Evolutionary conservation across 352 stramenopile genomes (phyloP).

Genomic region (Pythium periplocum): DNA sequence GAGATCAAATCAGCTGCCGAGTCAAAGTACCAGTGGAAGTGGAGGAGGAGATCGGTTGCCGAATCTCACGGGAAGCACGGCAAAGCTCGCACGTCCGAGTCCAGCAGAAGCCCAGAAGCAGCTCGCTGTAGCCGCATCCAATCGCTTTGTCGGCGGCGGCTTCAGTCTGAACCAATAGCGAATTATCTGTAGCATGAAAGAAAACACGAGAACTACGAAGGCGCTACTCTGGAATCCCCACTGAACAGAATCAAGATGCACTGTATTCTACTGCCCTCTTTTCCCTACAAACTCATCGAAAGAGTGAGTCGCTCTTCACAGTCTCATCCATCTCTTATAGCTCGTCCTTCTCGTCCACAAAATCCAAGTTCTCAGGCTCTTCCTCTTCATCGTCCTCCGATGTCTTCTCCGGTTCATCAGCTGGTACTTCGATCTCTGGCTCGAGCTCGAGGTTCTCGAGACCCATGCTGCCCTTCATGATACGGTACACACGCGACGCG

Average conservation of each 20-base stretch:
- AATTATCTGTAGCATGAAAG: neutral
- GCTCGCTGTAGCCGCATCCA: conserved; percentile 77
- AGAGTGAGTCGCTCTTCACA: too few species aligned
- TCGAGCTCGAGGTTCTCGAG: conserved; percentile 90
- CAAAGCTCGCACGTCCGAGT: conserved; percentile 29
- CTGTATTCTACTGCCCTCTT: too few species aligned
- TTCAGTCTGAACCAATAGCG: conserved; percentile 91
- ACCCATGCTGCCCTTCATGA: conserved; percentile 92
- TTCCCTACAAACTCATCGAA: too few species aligned
- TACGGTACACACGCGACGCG: conserved; percentile 88
- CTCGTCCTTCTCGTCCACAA: conserved; percentile 63
- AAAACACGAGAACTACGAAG: conserved; percentile 1
- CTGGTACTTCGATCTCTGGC: conserved; percentile 93
- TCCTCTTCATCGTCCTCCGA: conserved; percentile 25
- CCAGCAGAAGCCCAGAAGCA: conserved; percentile 80
- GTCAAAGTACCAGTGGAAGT: neutral
- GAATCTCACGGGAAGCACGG: conserved; percentile 20
- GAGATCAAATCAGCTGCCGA: conserved; percentile 27
- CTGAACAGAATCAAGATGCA: too few species aligned
- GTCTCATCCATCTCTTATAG: conserved; percentile 26
- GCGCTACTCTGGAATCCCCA: too few species aligned
- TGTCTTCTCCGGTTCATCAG: conserved; percentile 33
- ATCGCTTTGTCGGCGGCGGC: conserved; percentile 89
- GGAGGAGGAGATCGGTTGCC: conserved; percentile 21
- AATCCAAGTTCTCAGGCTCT: conserved; percentile 4